Evolutionary conservation across 2,329 filamentous ascomycete genomes (phyloP), one percentile per base, ranked within the genome.

Genomic region (Mycosphaerella arachidis): DNA sequence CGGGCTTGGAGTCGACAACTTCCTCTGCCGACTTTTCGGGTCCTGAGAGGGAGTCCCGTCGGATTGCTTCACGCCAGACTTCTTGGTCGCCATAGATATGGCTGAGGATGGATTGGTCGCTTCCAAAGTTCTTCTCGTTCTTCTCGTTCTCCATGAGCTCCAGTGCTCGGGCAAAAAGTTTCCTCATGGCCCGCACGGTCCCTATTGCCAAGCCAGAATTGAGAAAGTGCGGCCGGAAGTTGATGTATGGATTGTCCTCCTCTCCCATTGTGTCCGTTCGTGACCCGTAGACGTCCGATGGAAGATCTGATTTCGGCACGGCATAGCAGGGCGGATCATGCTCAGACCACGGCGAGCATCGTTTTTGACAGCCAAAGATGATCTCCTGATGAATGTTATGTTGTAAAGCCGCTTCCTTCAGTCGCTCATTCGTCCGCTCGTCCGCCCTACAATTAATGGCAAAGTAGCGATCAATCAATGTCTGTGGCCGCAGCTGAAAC

Each of bases 401-500:
- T 12, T 48, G 53, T 18, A 56, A 33, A n/a, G 62, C 62, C 16
- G 59, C 53, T 13, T n/a, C 18, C 20, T 27, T 37, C 20, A 54
- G 16, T 48, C 29, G 24, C 27, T 48, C 50, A 8, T 66, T 67
- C 18, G 70, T 53, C 29, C 80, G 78, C 33, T 73, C 71, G 63
- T 88, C 65, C 8, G 70, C 69, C 30, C 59, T 52, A 9, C 53
- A 56, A 33, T 83, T 73, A 20, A 85, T 74, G 9, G 77, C 75
- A 33, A 62, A 67, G 55, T 61, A 68, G n/a, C 66, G 63, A 46
- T 67, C 63, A 72, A 89, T 79, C 59, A 89, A 73, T 18, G 87
- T 78, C 52, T 87, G 81, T 3, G 84, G 81, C 0, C 85, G 85
- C 1, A 89, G 76, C 70, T 90, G 87, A 61, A 88, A 83, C 75